These are phyloP conservation scores for Torulaspora franciscae DNA, from an alignment of 805 yeast species.

Conservation along the genomic window DNA sequence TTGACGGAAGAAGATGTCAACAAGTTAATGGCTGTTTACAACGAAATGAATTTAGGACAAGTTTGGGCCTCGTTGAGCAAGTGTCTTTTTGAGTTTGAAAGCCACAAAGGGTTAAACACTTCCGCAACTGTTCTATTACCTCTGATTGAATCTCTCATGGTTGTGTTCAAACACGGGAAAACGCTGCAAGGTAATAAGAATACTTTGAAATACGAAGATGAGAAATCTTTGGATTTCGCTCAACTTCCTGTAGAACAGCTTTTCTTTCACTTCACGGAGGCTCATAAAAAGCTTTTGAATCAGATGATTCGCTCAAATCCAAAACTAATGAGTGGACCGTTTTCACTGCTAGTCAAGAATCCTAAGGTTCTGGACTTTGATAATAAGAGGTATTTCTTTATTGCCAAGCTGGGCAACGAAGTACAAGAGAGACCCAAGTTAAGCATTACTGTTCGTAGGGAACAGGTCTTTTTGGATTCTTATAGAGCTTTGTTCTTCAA, in stretches of 20 bases:
- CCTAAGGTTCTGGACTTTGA: constrained; percentile 91
- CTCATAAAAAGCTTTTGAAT: constrained; percentile 80
- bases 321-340: constrained; percentile 92
- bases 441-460: constrained; percentile 70
- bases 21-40: constrained; percentile 57
- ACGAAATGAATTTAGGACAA: constrained; percentile 62
- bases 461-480: constrained; percentile 87
- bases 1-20: constrained; percentile 34
- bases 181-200: constrained; percentile 44
- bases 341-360: constrained; percentile 79
- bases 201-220: constrained; percentile 51
- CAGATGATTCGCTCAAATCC: constrained; percentile 90
- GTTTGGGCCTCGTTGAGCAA: constrained; percentile 84
- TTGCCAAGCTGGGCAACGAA: constrained; percentile 58
- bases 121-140: constrained; percentile 82
- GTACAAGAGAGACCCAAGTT: constrained; percentile 45
- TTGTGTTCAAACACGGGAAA: constrained; percentile 84
- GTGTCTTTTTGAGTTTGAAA: constrained; percentile 57
- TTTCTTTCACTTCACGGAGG: constrained; percentile 82
- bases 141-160: constrained; percentile 87
- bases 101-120: constrained; percentile 47
- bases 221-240: constrained; percentile 58
- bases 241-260: constrained; percentile 71
- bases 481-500: constrained; percentile 79
- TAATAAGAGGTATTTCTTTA: constrained; percentile 83